These are phyloP conservation scores for Blumeriella jaapii DNA, from an alignment of 2,329 filamentous ascomycete species.

Conservation along the genomic window DNA sequence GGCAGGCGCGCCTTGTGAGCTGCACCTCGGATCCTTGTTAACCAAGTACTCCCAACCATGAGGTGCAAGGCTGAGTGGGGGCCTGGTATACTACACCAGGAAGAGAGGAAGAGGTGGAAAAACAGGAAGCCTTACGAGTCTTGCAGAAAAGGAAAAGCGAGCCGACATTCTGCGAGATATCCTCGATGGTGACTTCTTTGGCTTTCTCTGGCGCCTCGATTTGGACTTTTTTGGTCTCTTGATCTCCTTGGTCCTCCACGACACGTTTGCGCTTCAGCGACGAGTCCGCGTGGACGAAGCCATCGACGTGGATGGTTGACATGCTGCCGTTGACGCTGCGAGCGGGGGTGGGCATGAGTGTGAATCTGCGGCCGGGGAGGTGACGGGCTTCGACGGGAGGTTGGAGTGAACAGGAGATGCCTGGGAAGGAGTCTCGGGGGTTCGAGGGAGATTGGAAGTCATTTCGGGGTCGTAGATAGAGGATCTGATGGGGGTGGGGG, in stretches of 20 bases:
- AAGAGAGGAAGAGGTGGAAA: slow-evolving; percentile 10
- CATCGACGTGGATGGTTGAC: slow-evolving; percentile 19
- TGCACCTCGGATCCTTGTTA: slow-evolving; percentile 26
- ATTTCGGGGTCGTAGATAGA: slow-evolving; percentile 29
- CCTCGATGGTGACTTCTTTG: slow-evolving; percentile 46
- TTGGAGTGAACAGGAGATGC: slow-evolving; percentile 39
- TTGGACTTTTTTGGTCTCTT: slow-evolving; percentile 51
- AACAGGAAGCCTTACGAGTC: slow-evolving; percentile 51
- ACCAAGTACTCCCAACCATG: slow-evolving; percentile 23
- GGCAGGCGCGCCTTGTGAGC: slow-evolving; percentile 30
- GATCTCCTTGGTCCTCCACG: slow-evolving; percentile 43
- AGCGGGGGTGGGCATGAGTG: slow-evolving; percentile 47
- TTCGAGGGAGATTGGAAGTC: slow-evolving; percentile 53
- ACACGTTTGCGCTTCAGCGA: slow-evolving; percentile 52
- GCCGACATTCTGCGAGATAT: slow-evolving; percentile 55
- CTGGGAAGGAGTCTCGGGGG: slow-evolving; percentile 56
- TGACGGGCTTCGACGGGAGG: slow-evolving; percentile 33
- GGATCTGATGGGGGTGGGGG: slow-evolving; percentile 1
- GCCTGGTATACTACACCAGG: slow-evolving; percentile 12
- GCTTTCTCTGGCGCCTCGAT: slow-evolving; percentile 37
- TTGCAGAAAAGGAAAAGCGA: slow-evolving; percentile 56
- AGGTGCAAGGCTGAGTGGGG: slow-evolving; percentile 11
- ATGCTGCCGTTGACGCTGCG: slow-evolving; percentile 48
- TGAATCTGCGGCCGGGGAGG: slow-evolving; percentile 34
- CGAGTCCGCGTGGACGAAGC: slow-evolving; percentile 34